Base-by-base conservation (phyloP, 108 stramenopile genomes). In the Nitzschia palea region DNA sequence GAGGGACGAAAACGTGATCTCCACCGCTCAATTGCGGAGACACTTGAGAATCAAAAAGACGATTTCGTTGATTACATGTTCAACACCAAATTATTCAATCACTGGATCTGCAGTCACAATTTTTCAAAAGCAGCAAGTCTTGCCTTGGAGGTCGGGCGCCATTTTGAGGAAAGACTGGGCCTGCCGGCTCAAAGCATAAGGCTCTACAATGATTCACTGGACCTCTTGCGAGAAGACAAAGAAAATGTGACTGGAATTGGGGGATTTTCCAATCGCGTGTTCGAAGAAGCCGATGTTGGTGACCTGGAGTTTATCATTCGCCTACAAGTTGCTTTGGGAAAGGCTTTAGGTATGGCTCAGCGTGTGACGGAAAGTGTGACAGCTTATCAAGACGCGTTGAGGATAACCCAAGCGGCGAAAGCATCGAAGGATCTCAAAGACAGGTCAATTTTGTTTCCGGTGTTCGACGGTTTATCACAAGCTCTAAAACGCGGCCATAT, bases 361-460 rank as follows among this genome's bases (percentile, higher is more conserved):
- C 42, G 8, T 45, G 27, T 55, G 42, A 35, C 31, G 6, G 65
- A 54, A 26, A 54, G 51, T 40, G 65, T 35, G 4, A 26, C 27
- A 18, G 52, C 65, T 10, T 65, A 56, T 23, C 29, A 63, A 33
- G 63, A 55, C 15, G 45, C 69, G 35, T 47, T 70, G 17, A 15
- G 35, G 40, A 62, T 79, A 30, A 55, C 70, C 4, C 65, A 63
- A 23, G 45, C 22, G 15, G 60, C 78, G 28, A 69, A 70, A 42
- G 9, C 34, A 15, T 20, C 65, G 1, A 17, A 23, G 25, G 18
- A 63, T 18, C 23, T 79, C 43, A 47, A 67, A 23, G 83, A 89
- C 54, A 73, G 85, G 51, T 77, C 79, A 18, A 71, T 85, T 34
- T 43, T 77, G 10, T 89, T 89, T 56, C 88, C 85, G 8, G 83